Evolutionary conservation across 345 rosid genomes (phyloP).

Genomic region (Turritis glabra): DNA sequence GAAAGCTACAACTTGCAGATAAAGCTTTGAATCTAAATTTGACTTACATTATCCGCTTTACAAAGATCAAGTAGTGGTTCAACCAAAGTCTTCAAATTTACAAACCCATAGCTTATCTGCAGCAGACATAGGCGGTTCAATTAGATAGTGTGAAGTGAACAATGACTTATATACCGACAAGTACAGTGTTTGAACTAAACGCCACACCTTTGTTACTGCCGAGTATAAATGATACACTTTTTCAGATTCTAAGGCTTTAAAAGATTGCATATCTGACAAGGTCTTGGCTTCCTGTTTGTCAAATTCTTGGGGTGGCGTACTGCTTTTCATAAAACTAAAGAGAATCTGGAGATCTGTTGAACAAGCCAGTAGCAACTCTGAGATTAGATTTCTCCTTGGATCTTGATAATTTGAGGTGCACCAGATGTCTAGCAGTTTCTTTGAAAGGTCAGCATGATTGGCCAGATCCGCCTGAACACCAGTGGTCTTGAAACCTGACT

Average conservation of each 20-base stretch:
- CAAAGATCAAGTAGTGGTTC: constrained; percentile 75
- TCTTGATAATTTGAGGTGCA: constrained; percentile 43
- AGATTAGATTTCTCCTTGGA: constrained; percentile 51
- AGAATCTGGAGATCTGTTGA: constrained; percentile 61
- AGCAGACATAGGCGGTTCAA: constrained; percentile 8
- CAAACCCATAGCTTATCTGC: constrained; percentile 71
- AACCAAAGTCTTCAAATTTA: constrained; percentile 58
- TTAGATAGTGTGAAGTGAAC: not conserved
- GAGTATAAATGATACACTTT: constrained; percentile 51
- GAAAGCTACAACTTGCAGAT: constrained; percentile 14
- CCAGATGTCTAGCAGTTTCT: constrained; percentile 70
- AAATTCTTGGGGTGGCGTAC: constrained; percentile 37
- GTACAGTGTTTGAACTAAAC: constrained; percentile 7
- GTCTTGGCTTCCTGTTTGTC: constrained; percentile 34
- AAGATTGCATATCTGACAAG: constrained; percentile 38
- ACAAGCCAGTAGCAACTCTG: constrained; percentile 63
- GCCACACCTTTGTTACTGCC: constrained; percentile 57
- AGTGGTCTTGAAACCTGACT: constrained; percentile 51
- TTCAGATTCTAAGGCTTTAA: constrained; percentile 49
- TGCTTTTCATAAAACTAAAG: constrained; percentile 49
- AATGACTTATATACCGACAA: not conserved
- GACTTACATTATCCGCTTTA: constrained; percentile 59
- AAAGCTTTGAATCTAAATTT: constrained; percentile 8
- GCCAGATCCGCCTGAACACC: constrained; percentile 70
- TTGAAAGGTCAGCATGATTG: constrained; percentile 42